phyloP scores from a whole-genome alignment of 352 stramenopile genomes.

The Globisporangium nagaii region DNA sequence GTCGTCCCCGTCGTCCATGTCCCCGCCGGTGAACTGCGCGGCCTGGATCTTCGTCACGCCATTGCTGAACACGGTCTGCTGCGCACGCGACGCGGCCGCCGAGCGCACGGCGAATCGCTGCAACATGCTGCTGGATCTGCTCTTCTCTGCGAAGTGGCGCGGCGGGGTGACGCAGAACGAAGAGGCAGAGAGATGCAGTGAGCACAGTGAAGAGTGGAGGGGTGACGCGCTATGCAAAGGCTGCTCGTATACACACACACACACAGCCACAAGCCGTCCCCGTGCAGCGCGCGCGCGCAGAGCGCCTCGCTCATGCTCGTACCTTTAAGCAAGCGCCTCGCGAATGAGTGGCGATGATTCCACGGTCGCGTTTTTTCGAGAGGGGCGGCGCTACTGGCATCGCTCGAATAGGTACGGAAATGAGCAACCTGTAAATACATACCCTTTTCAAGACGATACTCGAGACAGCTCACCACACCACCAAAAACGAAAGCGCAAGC shows the following conservation, averaged over 20 bases:
- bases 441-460: no score
- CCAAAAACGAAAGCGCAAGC: no score
- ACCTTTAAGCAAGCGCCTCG: conserved; percentile 1
- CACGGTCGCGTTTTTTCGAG: no score
- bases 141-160: background rate
- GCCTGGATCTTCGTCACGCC: conserved; percentile 25
- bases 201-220: background rate
- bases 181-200: background rate
- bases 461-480: no score
- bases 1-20: conserved; percentile 67
- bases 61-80: conserved; percentile 8
- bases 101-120: conserved; percentile 55
- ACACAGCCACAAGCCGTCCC: no score
- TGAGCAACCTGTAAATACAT: no score
- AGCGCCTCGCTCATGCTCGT: background rate
- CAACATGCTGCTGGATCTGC: conserved; percentile 28
- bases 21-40: conserved; percentile 35
- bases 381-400: no score
- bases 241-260: background rate
- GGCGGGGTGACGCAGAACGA: background rate
- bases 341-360: conserved; percentile 9
- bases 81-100: conserved; percentile 22
- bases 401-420: no score
- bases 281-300: background rate
- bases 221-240: no score